Evolutionary conservation across 1,139 yeast species (phyloP), one percentile per base, ranked within the genome.

Genomic region (Pichia sp.): DNA sequence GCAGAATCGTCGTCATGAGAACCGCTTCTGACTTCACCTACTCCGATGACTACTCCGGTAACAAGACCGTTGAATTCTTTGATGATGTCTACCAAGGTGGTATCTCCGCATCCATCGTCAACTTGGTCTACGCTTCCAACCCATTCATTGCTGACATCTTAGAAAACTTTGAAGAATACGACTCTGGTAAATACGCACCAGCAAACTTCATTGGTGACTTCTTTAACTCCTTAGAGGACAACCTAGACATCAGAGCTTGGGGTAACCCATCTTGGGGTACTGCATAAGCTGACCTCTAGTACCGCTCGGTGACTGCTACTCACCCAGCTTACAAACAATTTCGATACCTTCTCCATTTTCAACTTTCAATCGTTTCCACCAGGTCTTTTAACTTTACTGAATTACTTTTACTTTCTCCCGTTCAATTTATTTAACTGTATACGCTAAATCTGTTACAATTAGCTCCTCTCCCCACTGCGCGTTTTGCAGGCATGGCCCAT

Each of bases 11-110:
- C 22, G 64, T 76, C 21, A 64, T 76, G 76, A 72, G 84, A 63
- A 65, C 82, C 20, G 74, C 74, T 47, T 73, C 81, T 9, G 80
- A 77, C 56, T 74, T 73, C 53, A 69, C 77, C 42, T 67, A 74
- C 49, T 70, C 78, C 24, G 44, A 34, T 77, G 77, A 41, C 66
- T 75, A 42, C 57, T 61, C 11, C 50, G 64, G 61, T 22, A 59
- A 66, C 44, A 58, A 63, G 44, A 63, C 78, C 12, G 66, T 69
- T 31, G 62, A 62, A 29, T 74, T 70, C 63, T 75, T 76, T 62
- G 64, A 63, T 50, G 59, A 64, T 30, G 64, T 66, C 38, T 57
- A 59, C 34, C 73, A 69, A 49, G 82, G 81, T 44, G 82, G 81
- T 21, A 60, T 64, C 35, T 46, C 50, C 7, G 73, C 72, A 32